Base-by-base conservation (phyloP, 2,329 filamentous ascomycete genomes). In the Shiraia sp. region DNA sequence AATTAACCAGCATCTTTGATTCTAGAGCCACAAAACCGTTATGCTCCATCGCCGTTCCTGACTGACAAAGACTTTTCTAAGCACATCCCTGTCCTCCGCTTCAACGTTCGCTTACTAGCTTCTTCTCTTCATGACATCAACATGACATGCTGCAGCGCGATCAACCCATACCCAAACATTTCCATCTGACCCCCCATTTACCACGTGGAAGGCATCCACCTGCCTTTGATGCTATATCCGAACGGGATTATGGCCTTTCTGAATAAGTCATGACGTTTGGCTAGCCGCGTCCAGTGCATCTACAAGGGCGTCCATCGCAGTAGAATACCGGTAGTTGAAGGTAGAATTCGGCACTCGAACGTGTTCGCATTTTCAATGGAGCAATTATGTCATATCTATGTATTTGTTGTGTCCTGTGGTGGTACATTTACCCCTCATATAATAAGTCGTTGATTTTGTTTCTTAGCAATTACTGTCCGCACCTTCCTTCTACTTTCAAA, bases 251-350 rank as follows among this genome's bases (percentile, higher is more conserved):
- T 45, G 22, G 35, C 56, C 51, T 39, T 51, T 42, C 52, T 51
- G 22, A 55, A 37, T 40, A 47, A 51, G 49, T 62, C 57, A 65
- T 65, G 61, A 65, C 61, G 61, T 62, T 36, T 25, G 14, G 29
- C 40, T 58, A 57, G 43, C 56, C 54, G 26, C 17, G 52, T 56
- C 47, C 45, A 50, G 58, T 53, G 29, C 44, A 47, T 62, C 36
- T 53, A 57, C 57, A 54, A 46, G 55, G 59, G 52, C 52, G 34
- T 40, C 36, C 42, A 32, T 53, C 44, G 32, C 35, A 10, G 26
- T 49, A 36, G 41, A 49, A 45, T 29, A 26, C 40, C 51, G 53
- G 55, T 53, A 59, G 51, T 57, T 61, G 53, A 19, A 34, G 19
- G 42, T 26, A 35, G 25, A 40, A 32, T 44, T 38, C 44, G 47